These are phyloP conservation scores for Cyanidiococcus yangmingshanensis DNA, from an alignment of 23 red algal genomes.

Conservation along the genomic window DNA sequence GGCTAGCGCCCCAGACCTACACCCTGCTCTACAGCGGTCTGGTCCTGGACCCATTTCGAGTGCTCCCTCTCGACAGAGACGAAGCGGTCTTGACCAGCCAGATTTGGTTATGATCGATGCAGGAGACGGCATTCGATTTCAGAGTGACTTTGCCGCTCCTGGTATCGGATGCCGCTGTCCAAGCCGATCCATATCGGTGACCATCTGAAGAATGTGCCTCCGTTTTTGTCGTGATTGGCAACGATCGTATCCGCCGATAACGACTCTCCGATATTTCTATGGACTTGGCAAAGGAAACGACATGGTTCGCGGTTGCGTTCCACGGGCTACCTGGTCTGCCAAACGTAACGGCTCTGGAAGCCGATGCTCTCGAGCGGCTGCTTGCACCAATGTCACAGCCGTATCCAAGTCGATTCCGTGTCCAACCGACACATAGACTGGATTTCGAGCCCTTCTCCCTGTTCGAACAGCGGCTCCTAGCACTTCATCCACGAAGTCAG, in stretches of 20 bases:
- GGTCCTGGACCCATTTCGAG: no score
- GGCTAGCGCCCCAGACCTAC: no score
- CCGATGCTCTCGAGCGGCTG: conserved; percentile 29
- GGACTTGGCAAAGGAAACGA: not conserved
- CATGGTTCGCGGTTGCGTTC: not conserved
- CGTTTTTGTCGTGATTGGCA: no score
- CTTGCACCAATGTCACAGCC: not conserved
- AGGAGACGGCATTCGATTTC: not conserved
- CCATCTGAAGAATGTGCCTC: no score
- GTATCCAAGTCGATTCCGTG: conserved; percentile 48
- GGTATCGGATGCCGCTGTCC: not conserved
- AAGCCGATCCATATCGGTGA: not conserved
- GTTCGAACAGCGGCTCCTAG: conserved; percentile 30
- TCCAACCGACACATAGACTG: conserved; percentile 84
- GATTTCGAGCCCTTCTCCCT: conserved; percentile 19
- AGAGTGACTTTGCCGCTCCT: not conserved
- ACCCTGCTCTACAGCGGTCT: no score
- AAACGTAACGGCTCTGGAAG: conserved; percentile 32
- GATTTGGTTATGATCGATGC: no score
- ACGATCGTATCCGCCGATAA: not conserved
- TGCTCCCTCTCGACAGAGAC: no score
- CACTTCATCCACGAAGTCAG: conserved; percentile 22
- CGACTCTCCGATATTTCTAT: not conserved
- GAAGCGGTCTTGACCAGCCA: no score
- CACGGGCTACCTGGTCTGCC: conserved; percentile 23